Conservation (phyloP, 257 asterid species). For the Solanum sejunctum region DNA sequence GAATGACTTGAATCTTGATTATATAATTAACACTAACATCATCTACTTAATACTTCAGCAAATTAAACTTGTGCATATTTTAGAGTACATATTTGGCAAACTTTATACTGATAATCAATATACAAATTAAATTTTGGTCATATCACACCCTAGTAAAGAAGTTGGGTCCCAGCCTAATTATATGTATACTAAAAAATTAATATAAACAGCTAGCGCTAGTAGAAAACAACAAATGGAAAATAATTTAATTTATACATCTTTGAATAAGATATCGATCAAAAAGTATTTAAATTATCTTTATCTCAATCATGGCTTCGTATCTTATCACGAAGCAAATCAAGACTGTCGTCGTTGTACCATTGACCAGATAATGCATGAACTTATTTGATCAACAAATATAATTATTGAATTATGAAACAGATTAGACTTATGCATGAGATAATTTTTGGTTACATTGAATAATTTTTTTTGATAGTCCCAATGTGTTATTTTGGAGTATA, state of each 20-base stretch:
- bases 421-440: not conserved
- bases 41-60: not conserved
- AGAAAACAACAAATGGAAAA: not conserved
- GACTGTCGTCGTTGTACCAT: not conserved
- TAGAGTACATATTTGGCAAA: too few species aligned
- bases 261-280: not conserved
- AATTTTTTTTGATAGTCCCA: not conserved
- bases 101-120: too few species aligned
- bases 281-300: not conserved
- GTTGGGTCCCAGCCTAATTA: not conserved
- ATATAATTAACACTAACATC: not conserved
- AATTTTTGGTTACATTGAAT: not conserved
- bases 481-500: too few species aligned
- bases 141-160: not conserved
- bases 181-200: not conserved
- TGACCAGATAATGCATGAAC: not conserved
- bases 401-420: not conserved
- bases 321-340: not conserved
- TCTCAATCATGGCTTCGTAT: not conserved
- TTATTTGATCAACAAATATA: not conserved
- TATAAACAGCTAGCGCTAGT: not conserved
- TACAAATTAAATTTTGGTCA: not conserved
- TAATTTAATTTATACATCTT: not conserved
- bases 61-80: not conserved
- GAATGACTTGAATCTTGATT: not conserved